Evolutionary conservation across 176 grass and related monocot species (phyloP).

Genomic region (Bolboschoenus planiculmis): DNA sequence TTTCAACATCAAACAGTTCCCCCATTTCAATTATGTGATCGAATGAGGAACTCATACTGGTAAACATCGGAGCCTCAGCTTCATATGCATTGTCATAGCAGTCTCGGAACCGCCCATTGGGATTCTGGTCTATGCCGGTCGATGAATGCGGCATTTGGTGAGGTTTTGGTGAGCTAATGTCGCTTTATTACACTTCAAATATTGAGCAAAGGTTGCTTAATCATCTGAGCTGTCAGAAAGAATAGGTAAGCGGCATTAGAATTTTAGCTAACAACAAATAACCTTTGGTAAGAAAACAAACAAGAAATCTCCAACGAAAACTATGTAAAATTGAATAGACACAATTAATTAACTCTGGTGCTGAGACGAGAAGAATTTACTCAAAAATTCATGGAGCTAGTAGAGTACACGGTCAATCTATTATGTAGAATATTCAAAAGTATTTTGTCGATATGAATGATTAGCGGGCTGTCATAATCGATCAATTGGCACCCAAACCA

Average conservation of each 20-base stretch:
- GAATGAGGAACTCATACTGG: background rate
- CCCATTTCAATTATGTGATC: background rate
- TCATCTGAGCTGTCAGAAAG: background rate
- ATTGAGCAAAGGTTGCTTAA: background rate
- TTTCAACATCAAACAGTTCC: background rate
- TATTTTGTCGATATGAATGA: too few relatives aligned
- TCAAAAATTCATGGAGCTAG: too few relatives aligned
- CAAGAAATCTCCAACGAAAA: too few relatives aligned
- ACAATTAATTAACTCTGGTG: background rate
- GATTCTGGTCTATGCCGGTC: background rate
- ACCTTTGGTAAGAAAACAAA: background rate
- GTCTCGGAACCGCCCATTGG: background rate
- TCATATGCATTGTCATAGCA: background rate
- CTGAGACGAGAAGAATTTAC: background rate
- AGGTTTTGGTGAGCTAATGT: background rate
- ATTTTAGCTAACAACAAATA: background rate
- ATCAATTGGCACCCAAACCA: too few relatives aligned
- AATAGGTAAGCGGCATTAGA: background rate
- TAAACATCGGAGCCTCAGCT: conserved; percentile 7
- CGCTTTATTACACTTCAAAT: background rate
- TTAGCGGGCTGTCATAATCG: too few relatives aligned
- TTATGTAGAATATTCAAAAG: too few relatives aligned
- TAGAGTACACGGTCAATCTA: too few relatives aligned
- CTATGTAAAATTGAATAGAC: background rate
- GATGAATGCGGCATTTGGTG: background rate